Percentiles rank a stretch among this genome's conserved stretches.
Conservation (phyloP, 768 basidiomycete genomes). For the Boletus rufocinnamomeus region DNA sequence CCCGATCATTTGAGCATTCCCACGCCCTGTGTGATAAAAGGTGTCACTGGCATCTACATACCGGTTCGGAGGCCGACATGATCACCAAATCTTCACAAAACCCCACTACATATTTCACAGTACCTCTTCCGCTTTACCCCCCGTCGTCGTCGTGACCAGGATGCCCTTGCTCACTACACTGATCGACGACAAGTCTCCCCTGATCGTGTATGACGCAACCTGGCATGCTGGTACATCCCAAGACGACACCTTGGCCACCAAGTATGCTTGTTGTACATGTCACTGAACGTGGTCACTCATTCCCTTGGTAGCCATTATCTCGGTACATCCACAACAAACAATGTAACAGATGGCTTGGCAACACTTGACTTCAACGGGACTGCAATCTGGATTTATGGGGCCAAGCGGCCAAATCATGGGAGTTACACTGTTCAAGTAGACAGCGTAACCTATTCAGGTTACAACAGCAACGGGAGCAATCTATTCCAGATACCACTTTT, state of each 20-base stretch:
- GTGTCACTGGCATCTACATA: too few relatives aligned
- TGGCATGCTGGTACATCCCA: slow-evolving; percentile 24
- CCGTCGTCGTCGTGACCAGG: not conserved
- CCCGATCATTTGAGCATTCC: slow-evolving; percentile 22
- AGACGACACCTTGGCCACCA: slow-evolving; percentile 14
- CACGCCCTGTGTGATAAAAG: not conserved
- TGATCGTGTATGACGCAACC: slow-evolving; percentile 29
- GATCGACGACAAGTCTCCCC: slow-evolving; percentile 37
- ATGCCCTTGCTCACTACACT: slow-evolving; percentile 31
- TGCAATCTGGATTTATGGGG: slow-evolving; percentile 50
- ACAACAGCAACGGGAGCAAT: slow-evolving; percentile 32
- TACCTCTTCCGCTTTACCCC: too few relatives aligned
- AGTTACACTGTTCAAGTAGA: slow-evolving; percentile 47
- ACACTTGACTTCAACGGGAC: slow-evolving; percentile 52
- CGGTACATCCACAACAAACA: slow-evolving; percentile 43
- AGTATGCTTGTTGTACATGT: slow-evolving; percentile 12
- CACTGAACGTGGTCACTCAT: not conserved
- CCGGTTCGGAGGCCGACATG: not conserved
- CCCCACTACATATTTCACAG: not conserved
- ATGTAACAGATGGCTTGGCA: slow-evolving; percentile 35
- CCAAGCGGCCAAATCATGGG: slow-evolving; percentile 50
- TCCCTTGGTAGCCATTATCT: slow-evolving; percentile 36
- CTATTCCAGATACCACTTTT: slow-evolving; percentile 47
- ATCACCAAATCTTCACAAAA: not conserved
- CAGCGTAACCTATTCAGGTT: slow-evolving; percentile 25